Base-by-base conservation (phyloP, 2,329 filamentous ascomycete species). In the Bimuria novae-zelandiae region DNA sequence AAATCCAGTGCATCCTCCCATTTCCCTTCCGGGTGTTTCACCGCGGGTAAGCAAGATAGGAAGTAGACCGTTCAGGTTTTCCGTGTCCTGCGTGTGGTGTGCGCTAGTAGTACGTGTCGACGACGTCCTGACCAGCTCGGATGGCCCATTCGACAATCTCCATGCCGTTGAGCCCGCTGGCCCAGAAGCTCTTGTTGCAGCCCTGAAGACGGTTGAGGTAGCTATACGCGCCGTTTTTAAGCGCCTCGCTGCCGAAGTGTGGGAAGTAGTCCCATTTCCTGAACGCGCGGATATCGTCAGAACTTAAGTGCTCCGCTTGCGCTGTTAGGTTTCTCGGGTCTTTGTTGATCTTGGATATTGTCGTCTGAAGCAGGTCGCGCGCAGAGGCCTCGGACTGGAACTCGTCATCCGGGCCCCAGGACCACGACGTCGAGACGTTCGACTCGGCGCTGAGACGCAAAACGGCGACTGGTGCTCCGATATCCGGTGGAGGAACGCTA, bases 211-310 rank as follows among this genome's bases (percentile, higher is more conserved):
- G 37, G 12, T 72, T 70, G n/a, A 70, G 57, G 49, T 67, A 69
- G 2, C 42, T 56, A 41, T 74, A 74, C 1, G 63, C 64, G 4
- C 67, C 69, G 4, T 61, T 54, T 27, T 47, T 52, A 16, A 74
- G 56, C 1, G 66, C 59, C 32, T 65, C 55, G 23, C 55, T 57
- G 33, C 64, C 68, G 32, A 73, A 73, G 45, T 74, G 71, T 8
- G 71, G 71, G 42, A 74, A 73, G 50, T 74, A 74, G 19, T 74
- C 71, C 71, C 71, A 73, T 48, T 74, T 74, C 23, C 56, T 61
- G 57, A 74, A 74, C 1, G 65, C 70, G 33, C 63, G 66, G 42
- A 74, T 60, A 39, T 72, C 64, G 23, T 50, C 44, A 3, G 62
- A 40, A 22, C 25, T 52, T 10, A 73, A 44, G 3, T 63, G 65